A percentile compares a stretch with the other conserved stretches of the same genome.
phyloP scores from a whole-genome alignment of 176 grass and related monocot species.

The Poa pratensis region DNA sequence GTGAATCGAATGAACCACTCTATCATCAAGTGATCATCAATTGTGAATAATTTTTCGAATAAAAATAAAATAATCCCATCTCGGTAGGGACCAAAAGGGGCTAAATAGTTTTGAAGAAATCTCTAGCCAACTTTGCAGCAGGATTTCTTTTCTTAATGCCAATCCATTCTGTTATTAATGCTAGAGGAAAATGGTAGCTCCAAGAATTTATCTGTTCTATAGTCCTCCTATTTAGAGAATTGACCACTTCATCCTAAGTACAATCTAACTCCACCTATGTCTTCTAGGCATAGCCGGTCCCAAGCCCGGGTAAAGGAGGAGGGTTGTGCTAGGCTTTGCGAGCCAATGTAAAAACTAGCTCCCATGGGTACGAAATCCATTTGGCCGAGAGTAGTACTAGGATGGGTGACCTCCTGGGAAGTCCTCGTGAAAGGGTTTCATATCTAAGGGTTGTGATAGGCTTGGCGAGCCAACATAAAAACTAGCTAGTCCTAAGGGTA shows the following conservation, averaged over 20 bases:
- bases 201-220: not conserved
- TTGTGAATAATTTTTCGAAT: not conserved
- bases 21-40: not conserved
- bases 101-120: not conserved
- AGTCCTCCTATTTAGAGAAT: slow-evolving; percentile 6
- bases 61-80: not conserved
- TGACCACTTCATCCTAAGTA: not conserved
- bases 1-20: not conserved
- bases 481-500: too few species aligned
- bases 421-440: too few species aligned
- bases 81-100: not conserved
- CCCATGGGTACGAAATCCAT: too few species aligned
- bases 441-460: too few species aligned
- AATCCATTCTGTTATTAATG: not conserved
- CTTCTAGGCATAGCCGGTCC: too few species aligned
- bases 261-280: not conserved
- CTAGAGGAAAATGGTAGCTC: not conserved
- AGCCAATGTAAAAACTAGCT: too few species aligned
- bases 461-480: too few species aligned
- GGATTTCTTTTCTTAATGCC: not conserved
- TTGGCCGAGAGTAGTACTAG: too few species aligned
- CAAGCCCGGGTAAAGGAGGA: too few species aligned
- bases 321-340: too few species aligned
- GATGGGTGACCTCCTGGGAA: too few species aligned
- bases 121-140: not conserved